These are phyloP conservation scores for Annulohypoxylon truncatum DNA, from an alignment of 2,329 filamentous ascomycete species.

Conservation along the genomic window DNA sequence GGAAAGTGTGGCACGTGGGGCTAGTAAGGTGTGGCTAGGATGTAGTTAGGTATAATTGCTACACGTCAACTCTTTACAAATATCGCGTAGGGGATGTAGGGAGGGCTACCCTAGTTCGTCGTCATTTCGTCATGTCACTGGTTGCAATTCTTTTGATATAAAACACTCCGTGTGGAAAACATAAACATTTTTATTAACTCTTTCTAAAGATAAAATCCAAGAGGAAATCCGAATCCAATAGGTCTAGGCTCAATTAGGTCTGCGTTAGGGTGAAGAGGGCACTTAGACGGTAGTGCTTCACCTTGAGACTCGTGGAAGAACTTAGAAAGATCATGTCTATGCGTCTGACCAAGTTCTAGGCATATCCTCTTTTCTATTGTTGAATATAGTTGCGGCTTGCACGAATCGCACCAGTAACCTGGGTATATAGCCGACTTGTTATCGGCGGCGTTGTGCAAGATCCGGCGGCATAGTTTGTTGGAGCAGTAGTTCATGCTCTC, in stretches of 20 bases:
- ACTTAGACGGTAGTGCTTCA: not conserved
- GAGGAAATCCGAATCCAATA: no score
- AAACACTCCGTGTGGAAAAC: no score
- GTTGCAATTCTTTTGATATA: no score
- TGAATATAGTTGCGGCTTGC: constrained; percentile 1
- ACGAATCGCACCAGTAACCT: constrained; percentile 17
- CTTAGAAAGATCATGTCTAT: not conserved
- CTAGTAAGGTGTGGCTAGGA: not conserved
- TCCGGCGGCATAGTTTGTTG: constrained; percentile 55
- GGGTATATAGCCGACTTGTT: constrained; percentile 42
- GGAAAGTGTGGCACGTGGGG: not conserved
- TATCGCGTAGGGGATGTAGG: no score
- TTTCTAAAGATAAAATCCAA: no score
- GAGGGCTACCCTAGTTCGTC: no score
- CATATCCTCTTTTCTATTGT: no score
- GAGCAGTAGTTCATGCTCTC: constrained; percentile 52
- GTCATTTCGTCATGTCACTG: no score
- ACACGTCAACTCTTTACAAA: no score
- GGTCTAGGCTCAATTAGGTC: no score
- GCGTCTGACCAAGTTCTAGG: no score
- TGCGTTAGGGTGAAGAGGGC: not conserved
- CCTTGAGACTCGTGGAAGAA: constrained; percentile 10
- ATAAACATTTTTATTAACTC: no score
- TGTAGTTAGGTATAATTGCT: not conserved
- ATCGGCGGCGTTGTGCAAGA: constrained; percentile 44